phyloP scores from a whole-genome alignment of 345 rosid species.

The Rhodamnia argentea region DNA sequence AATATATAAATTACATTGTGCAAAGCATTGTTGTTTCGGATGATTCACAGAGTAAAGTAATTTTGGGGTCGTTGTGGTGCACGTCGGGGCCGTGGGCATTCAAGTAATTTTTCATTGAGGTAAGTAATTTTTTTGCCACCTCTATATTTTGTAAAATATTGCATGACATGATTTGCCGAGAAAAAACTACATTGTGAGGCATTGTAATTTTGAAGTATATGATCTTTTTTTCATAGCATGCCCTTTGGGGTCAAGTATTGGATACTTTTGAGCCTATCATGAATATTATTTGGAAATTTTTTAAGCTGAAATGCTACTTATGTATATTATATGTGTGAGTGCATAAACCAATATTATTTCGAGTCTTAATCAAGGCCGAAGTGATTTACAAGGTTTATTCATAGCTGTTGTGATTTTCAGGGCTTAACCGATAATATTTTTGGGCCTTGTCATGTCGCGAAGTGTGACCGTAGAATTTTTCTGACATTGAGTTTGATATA shows the following conservation, averaged over 20 bases:
- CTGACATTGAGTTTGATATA: neutral
- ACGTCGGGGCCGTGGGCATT: neutral
- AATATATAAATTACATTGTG: neutral
- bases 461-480: neutral
- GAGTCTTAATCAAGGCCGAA: neutral
- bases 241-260: neutral
- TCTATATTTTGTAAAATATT: neutral
- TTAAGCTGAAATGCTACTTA: too few relatives aligned
- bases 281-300: neutral
- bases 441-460: neutral
- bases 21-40: neutral
- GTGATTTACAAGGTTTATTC: neutral
- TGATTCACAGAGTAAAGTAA: too few relatives aligned
- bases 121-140: neutral
- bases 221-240: neutral
- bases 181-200: neutral
- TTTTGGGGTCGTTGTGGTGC: too few relatives aligned
- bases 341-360: too few relatives aligned
- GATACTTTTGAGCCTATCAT: neutral
- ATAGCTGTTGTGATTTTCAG: fast-evolving
- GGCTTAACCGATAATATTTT: neutral
- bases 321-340: too few relatives aligned
- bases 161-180: neutral
- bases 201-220: neutral
- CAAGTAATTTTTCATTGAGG: neutral